A percentile compares a stretch with the other conserved stretches of the same genome.
Evolutionary conservation across 1,284 basidiomycete species (phyloP).

Genomic region (Caloboletus inedulis): DNA sequence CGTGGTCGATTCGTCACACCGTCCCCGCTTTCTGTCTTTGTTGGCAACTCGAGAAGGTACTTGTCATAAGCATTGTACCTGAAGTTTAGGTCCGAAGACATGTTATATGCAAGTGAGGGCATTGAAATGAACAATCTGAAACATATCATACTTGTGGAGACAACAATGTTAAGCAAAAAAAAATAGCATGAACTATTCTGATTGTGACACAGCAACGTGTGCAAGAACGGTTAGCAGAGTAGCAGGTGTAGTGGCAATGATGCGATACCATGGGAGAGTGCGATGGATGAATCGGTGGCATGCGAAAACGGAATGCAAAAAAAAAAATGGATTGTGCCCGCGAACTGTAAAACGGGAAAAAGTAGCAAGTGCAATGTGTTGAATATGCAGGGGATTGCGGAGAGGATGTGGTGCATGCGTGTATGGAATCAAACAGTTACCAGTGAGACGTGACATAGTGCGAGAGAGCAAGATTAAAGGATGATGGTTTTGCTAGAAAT

Average conservation of each 20-base stretch:
- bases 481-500: constrained; percentile 14
- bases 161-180: constrained; percentile 10
- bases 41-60: neutral
- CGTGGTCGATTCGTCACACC: neutral
- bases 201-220: constrained; percentile 11
- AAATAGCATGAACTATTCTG: constrained; percentile 17
- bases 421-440: constrained; percentile 21
- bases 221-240: constrained; percentile 14
- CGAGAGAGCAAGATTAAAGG: constrained; percentile 10
- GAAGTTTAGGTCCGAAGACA: neutral
- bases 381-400: constrained; percentile 24
- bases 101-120: constrained; percentile 2
- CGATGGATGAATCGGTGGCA: constrained; percentile 23
- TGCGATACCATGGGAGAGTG: constrained; percentile 21
- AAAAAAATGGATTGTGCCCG: constrained; percentile 16
- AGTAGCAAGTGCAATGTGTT: constrained; percentile 24
- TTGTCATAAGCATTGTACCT: neutral
- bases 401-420: constrained; percentile 25
- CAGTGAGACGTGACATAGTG: constrained; percentile 18
- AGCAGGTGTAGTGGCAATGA: constrained; percentile 2
- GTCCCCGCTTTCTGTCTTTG: neutral
- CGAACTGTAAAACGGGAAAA: constrained; percentile 17
- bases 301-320: constrained; percentile 25
- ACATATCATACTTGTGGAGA: constrained; percentile 24
- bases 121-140: constrained; percentile 3